phyloP scores from a whole-genome alignment of 192 early-diverging fungal genomes.

The Paraglomus occultum region DNA sequence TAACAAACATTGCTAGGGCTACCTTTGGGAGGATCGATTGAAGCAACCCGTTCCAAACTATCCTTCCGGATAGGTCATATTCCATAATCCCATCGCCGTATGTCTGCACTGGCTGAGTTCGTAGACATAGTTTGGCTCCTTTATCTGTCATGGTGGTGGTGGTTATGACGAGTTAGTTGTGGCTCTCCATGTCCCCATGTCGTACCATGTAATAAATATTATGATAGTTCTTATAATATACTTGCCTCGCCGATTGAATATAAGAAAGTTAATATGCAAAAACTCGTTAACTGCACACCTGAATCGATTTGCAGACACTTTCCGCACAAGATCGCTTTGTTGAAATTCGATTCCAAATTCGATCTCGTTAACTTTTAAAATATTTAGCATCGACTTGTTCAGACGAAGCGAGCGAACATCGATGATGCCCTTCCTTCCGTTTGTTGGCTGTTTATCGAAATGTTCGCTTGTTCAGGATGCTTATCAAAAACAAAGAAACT shows the following conservation, averaged over 20 bases:
- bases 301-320: slow-evolving; percentile 40
- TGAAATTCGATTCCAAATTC: slow-evolving; percentile 50
- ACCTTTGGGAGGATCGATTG: slow-evolving; percentile 54
- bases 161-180: too few relatives aligned
- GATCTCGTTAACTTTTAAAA: slow-evolving; percentile 62
- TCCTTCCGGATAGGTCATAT: slow-evolving; percentile 47
- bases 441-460: slow-evolving; percentile 13
- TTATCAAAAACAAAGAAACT: neutral
- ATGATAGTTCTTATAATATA: slow-evolving; percentile 25
- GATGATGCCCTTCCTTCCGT: slow-evolving; percentile 42
- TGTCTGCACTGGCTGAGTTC: slow-evolving; percentile 55
- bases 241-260: slow-evolving; percentile 53
- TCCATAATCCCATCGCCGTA: slow-evolving; percentile 54
- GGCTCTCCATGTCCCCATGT: too few relatives aligned
- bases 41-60: slow-evolving; percentile 53
- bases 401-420: slow-evolving; percentile 56
- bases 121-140: slow-evolving; percentile 44
- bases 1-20: slow-evolving; percentile 1
- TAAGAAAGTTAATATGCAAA: slow-evolving; percentile 44
- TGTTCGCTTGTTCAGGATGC: neutral
- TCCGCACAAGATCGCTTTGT: slow-evolving; percentile 25
- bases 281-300: slow-evolving; percentile 46
- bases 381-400: slow-evolving; percentile 50
- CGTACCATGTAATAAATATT: too few relatives aligned
- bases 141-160: neutral